phyloP scores from a whole-genome alignment of 768 basidiomycete genomes.

The Termitomyces eurrhizus region DNA sequence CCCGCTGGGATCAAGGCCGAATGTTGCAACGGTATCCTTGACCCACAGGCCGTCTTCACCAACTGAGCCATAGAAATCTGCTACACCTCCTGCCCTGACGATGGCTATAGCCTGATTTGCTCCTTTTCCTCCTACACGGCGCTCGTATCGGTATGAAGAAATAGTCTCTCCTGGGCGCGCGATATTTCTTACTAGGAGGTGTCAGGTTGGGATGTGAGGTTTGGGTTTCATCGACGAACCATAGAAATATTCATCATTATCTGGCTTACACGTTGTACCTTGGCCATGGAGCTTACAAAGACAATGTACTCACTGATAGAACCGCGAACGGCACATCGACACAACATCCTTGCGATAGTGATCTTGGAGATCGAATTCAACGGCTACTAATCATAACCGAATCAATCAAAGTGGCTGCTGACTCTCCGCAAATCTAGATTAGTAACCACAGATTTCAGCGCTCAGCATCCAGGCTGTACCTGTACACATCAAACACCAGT shows the following conservation, averaged over 20 bases:
- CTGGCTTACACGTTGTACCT: conserved; percentile 21
- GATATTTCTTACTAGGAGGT: conserved; percentile 41
- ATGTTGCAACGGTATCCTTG: conserved; percentile 30
- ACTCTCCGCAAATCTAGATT: no score
- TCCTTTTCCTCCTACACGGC: conserved; percentile 57
- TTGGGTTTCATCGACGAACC: conserved; percentile 26
- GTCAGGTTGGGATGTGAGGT: not conserved
- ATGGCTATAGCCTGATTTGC: conserved; percentile 63
- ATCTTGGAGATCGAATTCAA: not conserved
- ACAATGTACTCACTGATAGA: conserved; percentile 40
- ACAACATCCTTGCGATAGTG: not conserved
- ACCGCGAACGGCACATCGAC: conserved; percentile 31
- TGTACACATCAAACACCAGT: not conserved
- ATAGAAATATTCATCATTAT: conserved; percentile 56
- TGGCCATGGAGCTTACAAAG: not conserved
- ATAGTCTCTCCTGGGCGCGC: conserved; percentile 58
- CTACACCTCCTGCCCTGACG: conserved; percentile 44
- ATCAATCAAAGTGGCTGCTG: not conserved
- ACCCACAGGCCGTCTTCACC: conserved; percentile 53
- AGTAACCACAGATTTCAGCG: no score
- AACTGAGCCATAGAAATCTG: conserved; percentile 47
- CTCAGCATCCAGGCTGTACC: not conserved
- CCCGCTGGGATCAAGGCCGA: conserved; percentile 37
- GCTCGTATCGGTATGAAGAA: conserved; percentile 45
- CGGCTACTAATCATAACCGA: not conserved